These are phyloP conservation scores for Eucalyptus polyanthemos DNA, from an alignment of 345 rosid genomes.

Conservation along the genomic window DNA sequence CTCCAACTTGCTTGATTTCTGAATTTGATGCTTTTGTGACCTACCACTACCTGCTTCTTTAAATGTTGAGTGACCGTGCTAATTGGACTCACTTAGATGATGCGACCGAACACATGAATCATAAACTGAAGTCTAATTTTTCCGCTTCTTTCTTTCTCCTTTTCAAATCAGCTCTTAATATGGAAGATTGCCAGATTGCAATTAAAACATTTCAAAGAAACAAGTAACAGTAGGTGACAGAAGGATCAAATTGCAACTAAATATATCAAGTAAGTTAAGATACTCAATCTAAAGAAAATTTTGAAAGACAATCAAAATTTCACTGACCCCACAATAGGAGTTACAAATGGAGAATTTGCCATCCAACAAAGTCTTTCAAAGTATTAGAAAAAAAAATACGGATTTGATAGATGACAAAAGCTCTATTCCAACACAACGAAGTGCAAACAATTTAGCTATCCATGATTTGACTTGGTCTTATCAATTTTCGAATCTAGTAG, in stretches of 20 bases:
- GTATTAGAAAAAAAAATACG: not conserved
- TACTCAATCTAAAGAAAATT: not conserved
- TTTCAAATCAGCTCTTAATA: not conserved
- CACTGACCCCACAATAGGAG: not conserved
- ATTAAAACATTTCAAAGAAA: not conserved
- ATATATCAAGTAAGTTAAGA: not conserved
- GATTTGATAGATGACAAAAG: not conserved
- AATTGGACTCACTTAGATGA: not conserved
- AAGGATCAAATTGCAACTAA: not conserved
- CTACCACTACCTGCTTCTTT: not conserved
- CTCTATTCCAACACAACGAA: not conserved
- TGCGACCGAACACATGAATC: not conserved
- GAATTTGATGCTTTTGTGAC: not conserved
- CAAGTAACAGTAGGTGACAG: not conserved
- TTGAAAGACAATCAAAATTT: not conserved
- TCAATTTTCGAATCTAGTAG: not conserved
- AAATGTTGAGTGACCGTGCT: not conserved
- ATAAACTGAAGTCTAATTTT: not conserved
- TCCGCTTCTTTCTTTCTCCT: not conserved
- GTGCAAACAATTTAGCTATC: not conserved
- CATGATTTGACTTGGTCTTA: not conserved
- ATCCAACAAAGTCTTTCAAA: not conserved
- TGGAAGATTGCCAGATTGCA: not conserved
- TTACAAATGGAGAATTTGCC: not conserved
- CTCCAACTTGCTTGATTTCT: not conserved